A percentile compares a stretch with the other conserved stretches of the same genome.
Conservation (phyloP, 225 moss, liverwort and hornwort species). For the Ulota crispa region DNA sequence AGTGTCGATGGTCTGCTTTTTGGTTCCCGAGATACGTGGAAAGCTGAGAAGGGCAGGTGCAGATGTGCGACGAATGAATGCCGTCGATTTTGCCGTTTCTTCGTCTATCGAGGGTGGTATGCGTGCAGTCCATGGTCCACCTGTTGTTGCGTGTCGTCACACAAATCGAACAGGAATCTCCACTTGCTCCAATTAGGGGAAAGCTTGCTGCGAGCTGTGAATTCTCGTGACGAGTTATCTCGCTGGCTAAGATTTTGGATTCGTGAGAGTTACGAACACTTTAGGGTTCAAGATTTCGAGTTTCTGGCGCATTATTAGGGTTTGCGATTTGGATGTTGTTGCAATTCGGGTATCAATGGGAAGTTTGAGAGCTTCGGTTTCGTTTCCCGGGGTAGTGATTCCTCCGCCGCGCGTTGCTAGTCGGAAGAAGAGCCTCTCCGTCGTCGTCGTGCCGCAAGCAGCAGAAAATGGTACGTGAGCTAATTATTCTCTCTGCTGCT, state of each 20-base stretch:
- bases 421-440: conserved; percentile 10
- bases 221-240: not conserved
- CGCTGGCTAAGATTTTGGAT: not conserved
- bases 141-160: conserved; percentile 2
- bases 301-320: not conserved
- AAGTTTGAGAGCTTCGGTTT: conserved; percentile 17
- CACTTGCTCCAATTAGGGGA: not conserved
- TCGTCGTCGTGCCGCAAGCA: conserved; percentile 19
- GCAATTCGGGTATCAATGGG: conserved; percentile 16
- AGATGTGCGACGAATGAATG: not conserved
- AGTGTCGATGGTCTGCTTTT: not conserved
- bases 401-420: not conserved
- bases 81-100: conserved; percentile 9
- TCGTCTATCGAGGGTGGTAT: too few species aligned
- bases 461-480: conserved; percentile 33
- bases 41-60: not conserved
- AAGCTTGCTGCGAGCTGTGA: not conserved
- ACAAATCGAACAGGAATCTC: not conserved
- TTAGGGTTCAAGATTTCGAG: too few species aligned
- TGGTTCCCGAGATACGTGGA: not conserved
- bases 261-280: not conserved
- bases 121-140: conserved; percentile 4
- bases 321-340: not conserved
- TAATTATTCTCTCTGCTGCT: not conserved
- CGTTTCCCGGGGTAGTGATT: conserved; percentile 17